Percentiles rank a stretch among this genome's conserved stretches.
These are phyloP conservation scores for Microthlaspi erraticum DNA, from an alignment of 345 rosid genomes.

Conservation along the genomic window DNA sequence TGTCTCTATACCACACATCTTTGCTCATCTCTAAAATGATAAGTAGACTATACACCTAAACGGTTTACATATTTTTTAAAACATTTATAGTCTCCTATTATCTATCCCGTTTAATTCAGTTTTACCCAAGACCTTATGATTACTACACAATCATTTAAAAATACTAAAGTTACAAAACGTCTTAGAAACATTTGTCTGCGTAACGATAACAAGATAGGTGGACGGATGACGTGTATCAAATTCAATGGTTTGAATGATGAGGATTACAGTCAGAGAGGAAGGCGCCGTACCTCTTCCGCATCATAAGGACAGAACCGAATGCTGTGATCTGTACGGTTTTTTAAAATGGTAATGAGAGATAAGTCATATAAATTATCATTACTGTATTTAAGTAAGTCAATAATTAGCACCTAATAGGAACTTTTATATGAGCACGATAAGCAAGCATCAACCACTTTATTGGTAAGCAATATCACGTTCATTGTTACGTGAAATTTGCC, in stretches of 20 bases:
- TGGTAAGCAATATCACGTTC: constrained; percentile 30
- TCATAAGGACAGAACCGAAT: constrained; percentile 27
- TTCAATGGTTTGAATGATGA: constrained; percentile 25
- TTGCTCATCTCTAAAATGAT: background rate
- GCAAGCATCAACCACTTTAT: constrained; percentile 32
- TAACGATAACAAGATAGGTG: constrained; percentile 4
- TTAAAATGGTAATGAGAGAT: constrained; percentile 13
- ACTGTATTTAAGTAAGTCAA: constrained; percentile 21
- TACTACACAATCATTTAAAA: background rate
- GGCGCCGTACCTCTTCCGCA: constrained; percentile 30
- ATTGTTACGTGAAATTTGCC: constrained; percentile 25
- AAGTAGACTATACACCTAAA: background rate
- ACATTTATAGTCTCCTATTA: no score
- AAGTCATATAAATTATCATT: constrained; percentile 34
- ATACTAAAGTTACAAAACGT: background rate
- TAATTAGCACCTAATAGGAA: constrained; percentile 24
- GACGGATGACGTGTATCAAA: background rate
- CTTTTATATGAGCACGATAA: constrained; percentile 26
- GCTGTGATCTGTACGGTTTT: constrained; percentile 35
- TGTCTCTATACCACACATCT: no score
- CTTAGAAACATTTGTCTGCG: background rate
- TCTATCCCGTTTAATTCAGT: background rate
- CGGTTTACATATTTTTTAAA: no score
- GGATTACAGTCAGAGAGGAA: constrained; percentile 30
- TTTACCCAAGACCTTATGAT: background rate